These are phyloP conservation scores for Rhizopus delemar DNA, from an alignment of 371 early-diverging fungal species.

Conservation along the genomic window DNA sequence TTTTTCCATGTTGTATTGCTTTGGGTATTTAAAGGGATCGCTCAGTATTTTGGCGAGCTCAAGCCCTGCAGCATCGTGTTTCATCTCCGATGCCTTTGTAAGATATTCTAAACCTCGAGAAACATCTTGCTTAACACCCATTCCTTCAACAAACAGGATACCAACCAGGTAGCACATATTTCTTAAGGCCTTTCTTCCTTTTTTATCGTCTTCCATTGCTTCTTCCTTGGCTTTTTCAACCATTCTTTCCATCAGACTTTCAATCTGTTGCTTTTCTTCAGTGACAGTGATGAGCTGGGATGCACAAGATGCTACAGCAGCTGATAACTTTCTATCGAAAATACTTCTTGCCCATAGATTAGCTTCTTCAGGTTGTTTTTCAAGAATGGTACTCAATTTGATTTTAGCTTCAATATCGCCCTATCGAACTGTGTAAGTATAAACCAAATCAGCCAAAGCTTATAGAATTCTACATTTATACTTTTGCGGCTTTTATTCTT, in stretches of 20 bases:
- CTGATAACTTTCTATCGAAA: conserved; percentile 45
- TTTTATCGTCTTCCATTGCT: conserved; percentile 13
- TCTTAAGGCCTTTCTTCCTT: conserved; percentile 13
- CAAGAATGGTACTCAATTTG: conserved; percentile 44
- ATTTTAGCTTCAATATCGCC: conserved; percentile 52
- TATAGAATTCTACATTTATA: conserved; percentile 12
- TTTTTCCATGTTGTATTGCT: conserved; percentile 37
- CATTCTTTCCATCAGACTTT: conserved; percentile 22
- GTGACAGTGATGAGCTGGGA: conserved; percentile 22
- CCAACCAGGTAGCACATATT: conserved; percentile 37
- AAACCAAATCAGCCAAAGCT: conserved; percentile 1
- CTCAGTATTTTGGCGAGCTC: conserved; percentile 44
- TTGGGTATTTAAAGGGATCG: conserved; percentile 45
- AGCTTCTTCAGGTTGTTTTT: conserved; percentile 33
- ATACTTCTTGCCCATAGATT: conserved; percentile 49
- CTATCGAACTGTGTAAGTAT: conserved; percentile 22
- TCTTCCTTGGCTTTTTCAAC: conserved; percentile 24
- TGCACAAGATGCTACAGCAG: conserved; percentile 33
- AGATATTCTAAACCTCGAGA: conserved; percentile 31
- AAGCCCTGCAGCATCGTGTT: conserved; percentile 38
- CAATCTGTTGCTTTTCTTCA: conserved; percentile 8
- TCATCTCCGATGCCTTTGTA: conserved; percentile 29
- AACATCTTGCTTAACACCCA: conserved; percentile 32
- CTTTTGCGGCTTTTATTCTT: conserved; percentile 35
- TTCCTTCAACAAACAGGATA: conserved; percentile 37